These are phyloP conservation scores for Botrytis byssoidea DNA, from an alignment of 2,329 filamentous ascomycete genomes.

Conservation along the genomic window DNA sequence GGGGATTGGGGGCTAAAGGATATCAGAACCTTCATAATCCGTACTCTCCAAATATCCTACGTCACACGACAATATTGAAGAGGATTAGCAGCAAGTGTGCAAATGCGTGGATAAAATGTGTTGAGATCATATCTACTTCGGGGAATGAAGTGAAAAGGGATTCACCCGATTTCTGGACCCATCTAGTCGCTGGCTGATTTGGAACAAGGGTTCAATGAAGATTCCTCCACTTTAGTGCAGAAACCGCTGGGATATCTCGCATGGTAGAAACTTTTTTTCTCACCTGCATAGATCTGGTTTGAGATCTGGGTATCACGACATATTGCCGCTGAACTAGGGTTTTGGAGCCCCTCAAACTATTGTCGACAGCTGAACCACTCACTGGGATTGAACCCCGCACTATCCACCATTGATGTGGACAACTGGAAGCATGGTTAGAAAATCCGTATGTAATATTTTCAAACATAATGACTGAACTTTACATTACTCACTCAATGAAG, in stretches of 20 bases:
- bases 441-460: not conserved
- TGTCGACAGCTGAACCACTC: not conserved
- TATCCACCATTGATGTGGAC: not conserved
- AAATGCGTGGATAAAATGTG: not conserved
- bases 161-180: slow-evolving; percentile 10
- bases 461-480: not conserved
- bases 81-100: not conserved
- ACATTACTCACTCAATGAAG: not conserved
- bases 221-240: not conserved
- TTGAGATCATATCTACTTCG: not conserved
- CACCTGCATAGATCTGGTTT: slow-evolving; percentile 4
- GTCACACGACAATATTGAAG: slow-evolving; percentile 1
- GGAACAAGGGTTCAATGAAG: not conserved
- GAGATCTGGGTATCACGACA: slow-evolving; percentile 10
- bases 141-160: not conserved
- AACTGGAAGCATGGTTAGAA: not conserved
- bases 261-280: not conserved
- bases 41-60: not conserved
- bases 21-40: not conserved
- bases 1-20: not conserved
- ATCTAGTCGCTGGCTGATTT: slow-evolving; percentile 11
- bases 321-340: slow-evolving; percentile 9
- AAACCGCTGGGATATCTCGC: not conserved
- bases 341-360: not conserved
- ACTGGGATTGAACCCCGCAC: slow-evolving; percentile 1